Evolutionary conservation across 202 grass and related monocot species (phyloP).

Genomic region (Panicum virgatum): DNA sequence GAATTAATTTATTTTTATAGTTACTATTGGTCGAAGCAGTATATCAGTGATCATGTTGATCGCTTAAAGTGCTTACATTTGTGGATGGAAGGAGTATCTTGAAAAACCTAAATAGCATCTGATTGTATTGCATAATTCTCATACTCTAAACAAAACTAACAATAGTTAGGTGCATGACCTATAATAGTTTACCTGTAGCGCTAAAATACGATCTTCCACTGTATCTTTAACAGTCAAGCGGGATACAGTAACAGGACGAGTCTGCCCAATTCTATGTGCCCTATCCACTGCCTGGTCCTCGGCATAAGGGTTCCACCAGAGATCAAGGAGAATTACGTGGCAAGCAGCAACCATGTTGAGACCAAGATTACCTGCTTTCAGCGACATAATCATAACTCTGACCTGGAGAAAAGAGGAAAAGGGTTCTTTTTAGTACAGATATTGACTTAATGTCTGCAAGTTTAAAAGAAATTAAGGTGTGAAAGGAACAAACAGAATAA

Average conservation of each 20-base stretch:
- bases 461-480: constrained; percentile 33
- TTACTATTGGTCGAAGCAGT: background rate
- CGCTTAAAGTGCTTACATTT: background rate
- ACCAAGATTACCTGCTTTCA: constrained; percentile 97
- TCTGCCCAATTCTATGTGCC: constrained; percentile 94
- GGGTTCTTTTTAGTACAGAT: background rate
- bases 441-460: constrained; percentile 5
- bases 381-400: constrained; percentile 96
- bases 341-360: constrained; percentile 97
- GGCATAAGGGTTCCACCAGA: constrained; percentile 98
- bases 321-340: constrained; percentile 99
- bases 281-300: constrained; percentile 98
- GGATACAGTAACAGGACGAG: constrained; percentile 77
- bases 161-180: background rate
- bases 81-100: background rate
- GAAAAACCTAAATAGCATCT: background rate
- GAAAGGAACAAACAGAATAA: background rate
- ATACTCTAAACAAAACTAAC: constrained; percentile 1
- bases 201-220: constrained; percentile 93
- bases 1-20: background rate
- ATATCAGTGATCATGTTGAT: background rate
- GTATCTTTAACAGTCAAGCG: constrained; percentile 78
- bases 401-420: constrained; percentile 58
- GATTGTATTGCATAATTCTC: background rate
- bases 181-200: constrained; percentile 70